These are phyloP conservation scores for Pseudocercospora cruenta DNA, from an alignment of 2,329 filamentous ascomycete genomes.

Conservation along the genomic window DNA sequence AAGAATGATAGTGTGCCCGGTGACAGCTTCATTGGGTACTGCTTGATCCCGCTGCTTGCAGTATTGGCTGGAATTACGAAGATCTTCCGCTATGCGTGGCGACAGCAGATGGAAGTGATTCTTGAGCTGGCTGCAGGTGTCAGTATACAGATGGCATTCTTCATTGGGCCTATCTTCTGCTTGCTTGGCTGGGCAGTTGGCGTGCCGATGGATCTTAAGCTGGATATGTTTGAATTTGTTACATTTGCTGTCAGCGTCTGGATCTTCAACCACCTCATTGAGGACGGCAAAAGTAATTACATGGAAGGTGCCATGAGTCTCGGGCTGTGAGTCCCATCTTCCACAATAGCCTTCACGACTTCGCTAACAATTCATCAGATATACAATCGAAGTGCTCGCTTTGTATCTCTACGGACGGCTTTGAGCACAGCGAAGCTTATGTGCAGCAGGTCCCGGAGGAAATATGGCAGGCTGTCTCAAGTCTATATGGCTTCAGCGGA, in stretches of 20 bases:
- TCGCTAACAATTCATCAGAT: background rate
- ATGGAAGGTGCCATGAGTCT: conserved; percentile 12
- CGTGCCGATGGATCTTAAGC: conserved; percentile 3
- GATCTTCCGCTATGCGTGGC: conserved; percentile 9
- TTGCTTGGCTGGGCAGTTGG: conserved; percentile 6
- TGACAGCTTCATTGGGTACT: conserved; percentile 8
- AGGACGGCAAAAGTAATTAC: conserved; percentile 12
- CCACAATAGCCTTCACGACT: background rate
- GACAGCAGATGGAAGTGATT: conserved; percentile 7
- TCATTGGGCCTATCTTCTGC: conserved; percentile 4
- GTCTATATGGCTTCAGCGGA: background rate
- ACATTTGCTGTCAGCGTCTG: conserved; percentile 8
- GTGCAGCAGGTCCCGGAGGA: background rate
- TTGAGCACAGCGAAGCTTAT: background rate
- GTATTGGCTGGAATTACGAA: background rate
- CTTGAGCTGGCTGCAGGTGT: conserved; percentile 7
- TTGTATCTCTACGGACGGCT: background rate
- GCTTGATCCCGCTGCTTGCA: conserved; percentile 5
- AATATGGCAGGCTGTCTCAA: background rate
- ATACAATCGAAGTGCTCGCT: conserved; percentile 5
- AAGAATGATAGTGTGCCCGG: background rate
- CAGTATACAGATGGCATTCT: conserved; percentile 10
- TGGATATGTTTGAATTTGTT: conserved; percentile 9
- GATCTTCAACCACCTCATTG: conserved; percentile 9
- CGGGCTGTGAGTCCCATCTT: background rate